A percentile compares a stretch with the other conserved stretches of the same genome.
phyloP scores from a whole-genome alignment of 2,329 filamentous ascomycete species.

The Cladophialophora bantiana region DNA sequence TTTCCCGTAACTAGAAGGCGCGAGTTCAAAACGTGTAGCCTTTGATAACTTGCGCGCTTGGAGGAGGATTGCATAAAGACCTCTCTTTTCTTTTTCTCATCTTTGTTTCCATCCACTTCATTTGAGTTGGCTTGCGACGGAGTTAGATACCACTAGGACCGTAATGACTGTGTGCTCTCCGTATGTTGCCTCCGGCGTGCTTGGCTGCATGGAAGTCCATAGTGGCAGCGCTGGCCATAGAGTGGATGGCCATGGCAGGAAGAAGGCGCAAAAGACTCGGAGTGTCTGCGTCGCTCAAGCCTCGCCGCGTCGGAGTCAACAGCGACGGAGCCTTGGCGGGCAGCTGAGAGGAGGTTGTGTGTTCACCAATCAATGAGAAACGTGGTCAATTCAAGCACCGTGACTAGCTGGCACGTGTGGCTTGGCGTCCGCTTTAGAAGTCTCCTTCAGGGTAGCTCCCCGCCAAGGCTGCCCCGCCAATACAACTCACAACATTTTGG shows the following conservation, averaged over 20 bases:
- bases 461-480: conserved; percentile 2
- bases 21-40: neutral
- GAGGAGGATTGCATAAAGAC: neutral
- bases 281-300: conserved; percentile 8
- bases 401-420: conserved; percentile 18
- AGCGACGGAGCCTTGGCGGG: conserved; percentile 6
- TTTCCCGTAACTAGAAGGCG: neutral
- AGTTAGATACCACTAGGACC: neutral
- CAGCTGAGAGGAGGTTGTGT: conserved; percentile 20
- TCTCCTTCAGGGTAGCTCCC: conserved; percentile 8
- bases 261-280: neutral
- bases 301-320: neutral
- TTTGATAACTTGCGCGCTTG: neutral
- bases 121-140: neutral
- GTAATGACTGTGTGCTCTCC: neutral
- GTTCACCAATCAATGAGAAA: conserved; percentile 32
- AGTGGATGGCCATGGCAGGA: neutral
- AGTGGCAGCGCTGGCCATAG: neutral
- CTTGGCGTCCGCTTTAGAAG: neutral
- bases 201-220: neutral
- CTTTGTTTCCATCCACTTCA: neutral
- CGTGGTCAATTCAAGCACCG: conserved; percentile 15
- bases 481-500: neutral
- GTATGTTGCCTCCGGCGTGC: neutral
- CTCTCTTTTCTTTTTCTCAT: neutral